Conservation (phyloP, 2,329 filamentous ascomycete species). For the Trichoderma koningiopsis region DNA sequence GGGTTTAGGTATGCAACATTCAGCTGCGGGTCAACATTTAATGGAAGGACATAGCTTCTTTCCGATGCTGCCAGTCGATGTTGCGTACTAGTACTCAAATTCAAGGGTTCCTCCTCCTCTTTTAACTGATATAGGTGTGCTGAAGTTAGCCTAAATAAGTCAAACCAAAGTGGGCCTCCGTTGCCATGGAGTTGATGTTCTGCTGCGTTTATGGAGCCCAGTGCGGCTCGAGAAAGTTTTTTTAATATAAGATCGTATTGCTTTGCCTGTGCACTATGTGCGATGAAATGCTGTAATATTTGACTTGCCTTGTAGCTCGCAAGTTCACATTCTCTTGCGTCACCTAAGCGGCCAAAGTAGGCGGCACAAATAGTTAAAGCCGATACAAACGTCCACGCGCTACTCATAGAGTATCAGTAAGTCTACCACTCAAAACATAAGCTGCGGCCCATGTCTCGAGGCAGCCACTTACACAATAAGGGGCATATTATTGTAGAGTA, state of each 20-base stretch:
- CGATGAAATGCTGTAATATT: constrained; percentile 2
- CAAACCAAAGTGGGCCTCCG: not conserved
- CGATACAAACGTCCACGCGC: not conserved
- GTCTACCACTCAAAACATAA: too few relatives aligned
- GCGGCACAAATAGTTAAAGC: constrained; percentile 1
- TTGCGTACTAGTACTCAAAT: too few relatives aligned
- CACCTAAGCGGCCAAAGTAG: not conserved
- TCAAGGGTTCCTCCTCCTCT: not conserved
- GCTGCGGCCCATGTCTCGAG: too few relatives aligned
- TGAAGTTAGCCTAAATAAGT: not conserved
- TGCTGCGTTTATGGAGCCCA: not conserved
- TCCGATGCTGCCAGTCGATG: not conserved
- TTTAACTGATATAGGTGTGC: not conserved
- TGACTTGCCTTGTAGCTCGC: not conserved
- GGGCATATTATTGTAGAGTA: constrained; percentile 1
- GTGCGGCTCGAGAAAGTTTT: not conserved
- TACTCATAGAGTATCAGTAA: not conserved
- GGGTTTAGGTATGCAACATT: not conserved
- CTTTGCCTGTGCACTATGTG: not conserved
- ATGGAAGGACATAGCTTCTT: not conserved
- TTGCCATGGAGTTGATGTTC: not conserved
- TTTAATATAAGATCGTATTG: constrained; percentile 5
- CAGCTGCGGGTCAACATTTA: not conserved
- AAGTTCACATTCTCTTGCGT: constrained; percentile 5
- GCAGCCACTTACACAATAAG: not conserved